These are phyloP conservation scores for Colletotrichum phormii DNA, from an alignment of 2,329 filamentous ascomycete species.

Conservation along the genomic window DNA sequence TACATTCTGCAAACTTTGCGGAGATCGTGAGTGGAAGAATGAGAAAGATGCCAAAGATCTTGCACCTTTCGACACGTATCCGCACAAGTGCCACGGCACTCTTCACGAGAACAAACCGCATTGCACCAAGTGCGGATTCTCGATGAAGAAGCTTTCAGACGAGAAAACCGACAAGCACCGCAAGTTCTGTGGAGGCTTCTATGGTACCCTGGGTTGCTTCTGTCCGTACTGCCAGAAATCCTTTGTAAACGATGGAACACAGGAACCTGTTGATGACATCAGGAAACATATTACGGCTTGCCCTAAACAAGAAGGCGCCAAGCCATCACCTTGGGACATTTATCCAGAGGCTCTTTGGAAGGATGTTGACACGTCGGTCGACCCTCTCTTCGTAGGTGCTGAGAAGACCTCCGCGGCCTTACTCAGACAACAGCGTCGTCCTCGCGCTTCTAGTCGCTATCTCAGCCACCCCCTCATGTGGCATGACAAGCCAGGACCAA, in stretches of 20 bases:
- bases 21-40: conserved; percentile 30
- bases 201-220: conserved; percentile 32
- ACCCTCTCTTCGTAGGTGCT: conserved; percentile 31
- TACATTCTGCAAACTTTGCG: conserved; percentile 39
- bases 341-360: conserved; percentile 30
- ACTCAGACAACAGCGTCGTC: conserved; percentile 1
- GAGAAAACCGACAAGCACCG: conserved; percentile 31
- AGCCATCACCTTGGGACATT: conserved; percentile 34
- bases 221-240: conserved; percentile 39
- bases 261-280: neutral
- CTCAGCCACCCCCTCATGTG: conserved; percentile 26
- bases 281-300: conserved; percentile 26
- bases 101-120: conserved; percentile 22
- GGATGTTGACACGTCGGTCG: conserved; percentile 4
- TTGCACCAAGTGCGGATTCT: conserved; percentile 38
- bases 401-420: neutral
- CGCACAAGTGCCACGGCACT: conserved; percentile 37
- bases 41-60: conserved; percentile 17
- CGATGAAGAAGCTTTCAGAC: conserved; percentile 9
- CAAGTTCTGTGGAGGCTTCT: conserved; percentile 38
- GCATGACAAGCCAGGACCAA: conserved; percentile 31
- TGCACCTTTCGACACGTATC: conserved; percentile 23
- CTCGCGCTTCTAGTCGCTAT: conserved; percentile 12
- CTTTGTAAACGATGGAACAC: neutral
- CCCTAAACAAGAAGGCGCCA: neutral